Percentiles rank a stretch among this genome's conserved stretches.
phyloP scores from a whole-genome alignment of 352 stramenopile species.

The Globisporangium spinosum region DNA sequence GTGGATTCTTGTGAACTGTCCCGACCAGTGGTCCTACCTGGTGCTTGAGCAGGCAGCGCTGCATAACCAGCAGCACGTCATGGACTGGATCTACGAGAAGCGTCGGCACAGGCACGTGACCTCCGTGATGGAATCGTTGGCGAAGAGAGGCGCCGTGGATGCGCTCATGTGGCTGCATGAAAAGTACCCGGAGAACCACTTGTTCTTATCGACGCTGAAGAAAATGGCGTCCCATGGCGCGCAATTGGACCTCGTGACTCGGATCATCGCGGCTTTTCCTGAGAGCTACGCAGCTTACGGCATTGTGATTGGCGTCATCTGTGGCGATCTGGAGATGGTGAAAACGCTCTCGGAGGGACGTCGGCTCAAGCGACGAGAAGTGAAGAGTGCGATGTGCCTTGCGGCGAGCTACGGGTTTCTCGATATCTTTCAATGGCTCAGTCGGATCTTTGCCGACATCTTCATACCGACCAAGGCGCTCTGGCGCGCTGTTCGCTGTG shows the following conservation, averaged over 20 bases:
- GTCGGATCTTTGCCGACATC: not conserved
- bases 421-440: slow-evolving; percentile 11
- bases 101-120: not conserved
- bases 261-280: slow-evolving; percentile 3
- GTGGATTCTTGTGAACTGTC: slow-evolving; percentile 6
- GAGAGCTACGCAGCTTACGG: not conserved
- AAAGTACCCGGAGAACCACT: slow-evolving; percentile 1
- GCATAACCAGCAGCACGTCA: slow-evolving; percentile 11
- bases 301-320: slow-evolving; percentile 7
- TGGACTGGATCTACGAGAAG: slow-evolving; percentile 14
- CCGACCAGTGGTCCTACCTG: slow-evolving; percentile 3
- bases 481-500: slow-evolving; percentile 6
- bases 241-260: slow-evolving; percentile 2
- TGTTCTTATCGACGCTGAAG: slow-evolving; percentile 8
- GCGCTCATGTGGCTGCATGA: slow-evolving; percentile 14
- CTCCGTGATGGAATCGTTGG: not conserved
- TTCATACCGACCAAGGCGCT: slow-evolving; percentile 6
- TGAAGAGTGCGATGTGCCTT: slow-evolving; percentile 15
- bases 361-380: not conserved
- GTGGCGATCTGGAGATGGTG: slow-evolving; percentile 3
- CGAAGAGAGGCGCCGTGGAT: not conserved
- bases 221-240: slow-evolving; percentile 5
- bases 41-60: slow-evolving; percentile 13
- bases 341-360: not conserved
- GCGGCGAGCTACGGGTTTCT: slow-evolving; percentile 10